Conservation (phyloP, 2,329 filamentous ascomycete genomes). For the Ciborinia camelliae region DNA sequence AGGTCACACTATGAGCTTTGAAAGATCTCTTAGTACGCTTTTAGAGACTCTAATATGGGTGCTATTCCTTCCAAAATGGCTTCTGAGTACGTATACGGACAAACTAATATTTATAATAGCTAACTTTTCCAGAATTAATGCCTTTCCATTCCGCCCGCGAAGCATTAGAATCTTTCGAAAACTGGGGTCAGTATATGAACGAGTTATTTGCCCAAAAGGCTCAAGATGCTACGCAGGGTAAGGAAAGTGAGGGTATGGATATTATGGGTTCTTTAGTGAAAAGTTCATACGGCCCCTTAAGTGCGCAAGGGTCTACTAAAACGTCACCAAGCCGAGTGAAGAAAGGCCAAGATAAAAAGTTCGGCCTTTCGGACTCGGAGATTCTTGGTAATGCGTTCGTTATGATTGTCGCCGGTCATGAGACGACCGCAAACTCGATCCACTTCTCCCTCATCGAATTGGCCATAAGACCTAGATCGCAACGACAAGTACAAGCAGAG, state of each 20-base stretch:
- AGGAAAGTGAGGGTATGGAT: constrained; percentile 48
- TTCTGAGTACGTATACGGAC: constrained; percentile 42
- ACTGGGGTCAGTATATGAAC: constrained; percentile 62
- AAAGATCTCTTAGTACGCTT: constrained; percentile 50
- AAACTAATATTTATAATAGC: neutral
- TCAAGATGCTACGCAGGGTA: constrained; percentile 41
- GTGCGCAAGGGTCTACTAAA: constrained; percentile 35
- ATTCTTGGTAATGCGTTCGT: constrained; percentile 71
- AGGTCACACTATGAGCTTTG: constrained; percentile 53
- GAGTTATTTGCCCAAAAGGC: constrained; percentile 54
- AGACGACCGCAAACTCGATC: constrained; percentile 73
- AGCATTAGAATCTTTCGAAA: constrained; percentile 46
- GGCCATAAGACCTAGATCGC: constrained; percentile 60
- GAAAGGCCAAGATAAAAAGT: constrained; percentile 51
- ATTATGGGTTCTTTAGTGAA: constrained; percentile 52
- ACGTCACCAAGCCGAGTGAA: constrained; percentile 43
- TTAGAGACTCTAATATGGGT: constrained; percentile 53
- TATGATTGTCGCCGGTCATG: constrained; percentile 71
- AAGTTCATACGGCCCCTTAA: constrained; percentile 40
- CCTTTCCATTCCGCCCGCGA: constrained; percentile 46
- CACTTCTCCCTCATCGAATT: constrained; percentile 69
- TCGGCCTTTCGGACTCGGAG: constrained; percentile 58
- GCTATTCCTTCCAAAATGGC: constrained; percentile 49
- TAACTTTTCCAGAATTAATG: constrained; percentile 36
- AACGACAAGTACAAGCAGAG: constrained; percentile 65